Base-by-base conservation (phyloP, 768 basidiomycete genomes). In the Lactarius tabidus region DNA sequence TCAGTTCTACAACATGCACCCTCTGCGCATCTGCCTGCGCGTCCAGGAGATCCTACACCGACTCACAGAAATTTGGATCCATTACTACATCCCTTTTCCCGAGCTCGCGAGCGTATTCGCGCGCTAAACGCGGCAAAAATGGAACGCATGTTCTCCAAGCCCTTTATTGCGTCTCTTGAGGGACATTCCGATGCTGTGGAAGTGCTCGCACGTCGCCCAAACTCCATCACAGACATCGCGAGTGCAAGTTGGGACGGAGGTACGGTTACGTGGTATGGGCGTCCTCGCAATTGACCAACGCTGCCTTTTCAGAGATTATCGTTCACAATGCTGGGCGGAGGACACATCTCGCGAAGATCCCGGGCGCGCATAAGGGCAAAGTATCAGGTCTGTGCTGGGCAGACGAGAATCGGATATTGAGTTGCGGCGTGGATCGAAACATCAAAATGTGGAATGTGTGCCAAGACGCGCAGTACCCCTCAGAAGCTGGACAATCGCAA, bases 101-200 rank as follows among this genome's bases (percentile, higher is more conserved):
- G 90, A 26, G 90, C 94, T 6, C 80, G 97, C 59, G 97, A 99
- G 78, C 91, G 96, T 39, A 95, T 86, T 23, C 87, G 97, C 64
- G 97, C 97, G 2, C 74, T 98, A 54, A 96, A 95, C 68, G 97
- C 97, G 2, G 90, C 90, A 17, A 99, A 99, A 79, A 91, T 99
- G 83, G 96, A 98, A 59, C 81, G 92, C 64, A 93, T 99, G 78
- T 98, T 98, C 73, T 88, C 97, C n/a, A 98, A 97, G 71, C 97
- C 97, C 0, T 98, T 98, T 71, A 81, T 99, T 18, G 92, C 85
- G 41, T 83, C 86, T 59, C 74, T 99, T 57, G 95, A 97, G 66
- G 97, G 97, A 2, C 97, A 98, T 75, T 81, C 90, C 10, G 64
- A 65, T 23, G 64, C 64, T 2, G 64, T 65, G 23, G 64, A 43